A percentile compares a stretch with the other conserved stretches of the same genome.
Evolutionary conservation across 352 stramenopile species (phyloP).

Genomic region (Phytophthora citricola): DNA sequence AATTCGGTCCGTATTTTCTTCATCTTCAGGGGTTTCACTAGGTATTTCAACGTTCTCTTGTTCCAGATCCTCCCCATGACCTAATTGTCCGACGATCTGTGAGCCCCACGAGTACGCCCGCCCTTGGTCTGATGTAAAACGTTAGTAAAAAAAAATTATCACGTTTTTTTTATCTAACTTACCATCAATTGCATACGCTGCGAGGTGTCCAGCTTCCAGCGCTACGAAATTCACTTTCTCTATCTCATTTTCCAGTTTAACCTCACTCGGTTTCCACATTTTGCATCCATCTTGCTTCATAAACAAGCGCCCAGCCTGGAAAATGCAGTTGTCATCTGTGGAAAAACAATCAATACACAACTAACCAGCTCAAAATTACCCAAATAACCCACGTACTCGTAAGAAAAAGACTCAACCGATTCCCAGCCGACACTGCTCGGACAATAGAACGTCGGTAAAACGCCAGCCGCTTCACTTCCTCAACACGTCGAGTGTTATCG

Average conservation of each 20-base stretch:
- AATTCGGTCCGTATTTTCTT: conserved; percentile 8
- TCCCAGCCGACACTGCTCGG: conserved; percentile 52
- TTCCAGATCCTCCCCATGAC: conserved; percentile 39
- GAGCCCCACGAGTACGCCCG: conserved; percentile 66
- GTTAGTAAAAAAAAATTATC: too few species aligned
- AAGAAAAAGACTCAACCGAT: conserved; percentile 71
- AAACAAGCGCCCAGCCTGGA: conserved; percentile 61
- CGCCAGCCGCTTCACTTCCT: conserved; percentile 41
- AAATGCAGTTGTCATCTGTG: conserved; percentile 46
- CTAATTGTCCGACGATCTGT: conserved; percentile 63
- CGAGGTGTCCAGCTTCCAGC: conserved; percentile 58
- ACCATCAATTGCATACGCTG: conserved; percentile 68
- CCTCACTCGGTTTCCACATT: conserved; percentile 59
- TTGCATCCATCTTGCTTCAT: conserved; percentile 56
- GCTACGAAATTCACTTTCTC: conserved; percentile 34
- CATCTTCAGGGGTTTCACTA: neutral
- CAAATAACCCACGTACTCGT: conserved; percentile 30
- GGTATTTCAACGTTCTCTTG: neutral
- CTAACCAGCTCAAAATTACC: neutral
- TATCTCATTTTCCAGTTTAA: conserved; percentile 27
- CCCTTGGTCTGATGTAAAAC: conserved; percentile 37
- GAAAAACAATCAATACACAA: conserved; percentile 2
- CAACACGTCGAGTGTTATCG: conserved; percentile 33
- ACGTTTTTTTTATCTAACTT: neutral
- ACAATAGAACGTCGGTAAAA: conserved; percentile 48